phyloP scores from a whole-genome alignment of 164 flowering plant genomes.

The Tetracentron sinense region DNA sequence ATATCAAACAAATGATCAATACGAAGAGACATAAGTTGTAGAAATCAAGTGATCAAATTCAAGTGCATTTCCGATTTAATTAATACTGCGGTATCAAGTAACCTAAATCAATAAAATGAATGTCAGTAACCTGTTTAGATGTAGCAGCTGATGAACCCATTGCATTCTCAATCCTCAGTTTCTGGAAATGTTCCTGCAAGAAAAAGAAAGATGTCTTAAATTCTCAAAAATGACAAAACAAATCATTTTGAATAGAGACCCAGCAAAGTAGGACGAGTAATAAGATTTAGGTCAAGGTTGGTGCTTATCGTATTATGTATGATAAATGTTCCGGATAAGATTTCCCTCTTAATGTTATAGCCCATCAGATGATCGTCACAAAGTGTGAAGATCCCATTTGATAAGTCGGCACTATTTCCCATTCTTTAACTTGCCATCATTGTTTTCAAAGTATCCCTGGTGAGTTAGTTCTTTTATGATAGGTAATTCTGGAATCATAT shows the following conservation, averaged over 20 bases:
- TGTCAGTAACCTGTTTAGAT: constrained; percentile 64
- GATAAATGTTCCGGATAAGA: no score
- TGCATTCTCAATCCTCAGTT: constrained; percentile 73
- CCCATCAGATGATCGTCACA: neutral
- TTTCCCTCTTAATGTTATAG: neutral
- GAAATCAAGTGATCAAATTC: no score
- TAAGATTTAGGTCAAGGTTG: neutral
- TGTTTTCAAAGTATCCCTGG: neutral
- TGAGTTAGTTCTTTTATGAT: no score
- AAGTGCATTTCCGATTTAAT: no score
- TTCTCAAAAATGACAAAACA: neutral
- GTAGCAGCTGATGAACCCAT: constrained; percentile 88
- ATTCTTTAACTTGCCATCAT: neutral
- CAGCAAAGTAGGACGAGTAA: neutral
- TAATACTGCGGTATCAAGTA: no score
- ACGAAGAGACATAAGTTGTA: no score
- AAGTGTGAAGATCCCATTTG: neutral
- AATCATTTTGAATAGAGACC: neutral
- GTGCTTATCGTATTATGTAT: neutral
- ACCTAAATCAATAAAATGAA: neutral
- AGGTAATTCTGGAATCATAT: no score
- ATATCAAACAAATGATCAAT: no score
- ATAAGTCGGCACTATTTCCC: neutral
- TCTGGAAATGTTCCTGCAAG: constrained; percentile 84
- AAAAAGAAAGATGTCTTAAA: neutral